phyloP scores from a whole-genome alignment of 2,329 filamentous ascomycete genomes.

The Penicillium sp. region DNA sequence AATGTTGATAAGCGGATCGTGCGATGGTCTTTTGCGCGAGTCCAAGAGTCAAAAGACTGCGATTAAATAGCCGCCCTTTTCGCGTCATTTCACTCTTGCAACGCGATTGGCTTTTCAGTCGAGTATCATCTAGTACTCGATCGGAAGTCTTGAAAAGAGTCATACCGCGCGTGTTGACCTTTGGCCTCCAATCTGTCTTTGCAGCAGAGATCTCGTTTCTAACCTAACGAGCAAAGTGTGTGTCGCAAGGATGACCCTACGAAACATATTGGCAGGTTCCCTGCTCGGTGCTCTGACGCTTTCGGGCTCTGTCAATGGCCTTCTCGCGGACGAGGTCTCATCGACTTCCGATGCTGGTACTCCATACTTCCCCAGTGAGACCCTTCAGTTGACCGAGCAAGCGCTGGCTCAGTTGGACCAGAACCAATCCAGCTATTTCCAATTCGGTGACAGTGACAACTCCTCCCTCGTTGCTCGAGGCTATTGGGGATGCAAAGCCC shows the following conservation, averaged over 20 bases:
- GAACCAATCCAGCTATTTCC: constrained; percentile 17
- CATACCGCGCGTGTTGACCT: too few species aligned
- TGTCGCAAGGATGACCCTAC: constrained; percentile 9
- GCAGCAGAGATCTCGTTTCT: not conserved
- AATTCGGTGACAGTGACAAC: constrained; percentile 17
- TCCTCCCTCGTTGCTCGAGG: not conserved
- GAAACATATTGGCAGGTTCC: constrained; percentile 3
- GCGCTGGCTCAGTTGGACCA: constrained; percentile 12
- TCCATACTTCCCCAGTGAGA: constrained; percentile 21
- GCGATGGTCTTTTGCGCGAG: too few species aligned
- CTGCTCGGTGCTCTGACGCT: constrained; percentile 14
- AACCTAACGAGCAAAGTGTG: not conserved
- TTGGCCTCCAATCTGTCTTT: not conserved
- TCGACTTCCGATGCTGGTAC: constrained; percentile 14
- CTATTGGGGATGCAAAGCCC: constrained; percentile 19
- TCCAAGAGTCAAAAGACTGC: too few species aligned
- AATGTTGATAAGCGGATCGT: too few species aligned
- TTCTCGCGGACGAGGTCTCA: constrained; percentile 7
- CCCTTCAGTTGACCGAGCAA: constrained; percentile 21
- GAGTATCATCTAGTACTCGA: too few species aligned
- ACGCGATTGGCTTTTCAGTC: too few species aligned
- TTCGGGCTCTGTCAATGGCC: constrained; percentile 8
- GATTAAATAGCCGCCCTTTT: too few species aligned
- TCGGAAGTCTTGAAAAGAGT: too few species aligned
- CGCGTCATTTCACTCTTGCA: too few species aligned